These are phyloP conservation scores for Zoysia pacifica DNA, from an alignment of 176 grass and related monocot species.

Conservation along the genomic window DNA sequence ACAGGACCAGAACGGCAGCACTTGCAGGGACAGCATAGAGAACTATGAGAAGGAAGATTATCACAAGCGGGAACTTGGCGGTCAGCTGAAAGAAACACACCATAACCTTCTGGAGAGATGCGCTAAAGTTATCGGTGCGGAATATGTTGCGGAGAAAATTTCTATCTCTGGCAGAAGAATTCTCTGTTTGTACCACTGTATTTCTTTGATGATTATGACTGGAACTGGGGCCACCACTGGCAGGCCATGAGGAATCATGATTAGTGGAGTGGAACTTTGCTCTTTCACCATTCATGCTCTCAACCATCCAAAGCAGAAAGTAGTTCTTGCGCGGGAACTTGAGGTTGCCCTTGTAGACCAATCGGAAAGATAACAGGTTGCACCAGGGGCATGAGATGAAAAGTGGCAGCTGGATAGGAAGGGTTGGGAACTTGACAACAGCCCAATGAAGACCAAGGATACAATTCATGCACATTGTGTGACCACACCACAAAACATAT, in stretches of 20 bases:
- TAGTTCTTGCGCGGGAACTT: slow-evolving; percentile 88
- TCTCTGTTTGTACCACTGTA: slow-evolving; percentile 3
- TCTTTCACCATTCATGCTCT: slow-evolving; percentile 79
- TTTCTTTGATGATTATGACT: slow-evolving; percentile 46
- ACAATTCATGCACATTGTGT: slow-evolving; percentile 98
- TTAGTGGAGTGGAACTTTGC: slow-evolving; percentile 49
- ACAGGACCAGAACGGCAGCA: slow-evolving; percentile 58
- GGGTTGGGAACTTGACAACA: slow-evolving; percentile 68
- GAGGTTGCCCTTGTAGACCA: slow-evolving; percentile 82
- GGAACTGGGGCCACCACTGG: slow-evolving; percentile 35
- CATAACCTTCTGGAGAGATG: slow-evolving; percentile 63
- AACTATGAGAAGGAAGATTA: slow-evolving; percentile 90
- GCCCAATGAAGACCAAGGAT: slow-evolving; percentile 86
- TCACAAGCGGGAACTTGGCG: slow-evolving; percentile 77
- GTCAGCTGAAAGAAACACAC: slow-evolving; percentile 69
- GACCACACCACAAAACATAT: slow-evolving; percentile 91
- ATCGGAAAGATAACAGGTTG: slow-evolving; percentile 64
- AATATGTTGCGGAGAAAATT: slow-evolving; percentile 33
- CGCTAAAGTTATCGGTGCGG: slow-evolving; percentile 47
- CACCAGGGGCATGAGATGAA: slow-evolving; percentile 97
- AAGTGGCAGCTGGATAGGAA: slow-evolving; percentile 75
- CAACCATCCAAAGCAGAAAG: slow-evolving; percentile 95
- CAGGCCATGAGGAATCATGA: slow-evolving; percentile 36
- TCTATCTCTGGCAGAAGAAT: slow-evolving; percentile 18
- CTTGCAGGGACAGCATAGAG: slow-evolving; percentile 85